Evolutionary conservation across 169 alveolate species (phyloP), one percentile per base, ranked within the genome.

Genomic region (Plasmodium reichenowi): DNA sequence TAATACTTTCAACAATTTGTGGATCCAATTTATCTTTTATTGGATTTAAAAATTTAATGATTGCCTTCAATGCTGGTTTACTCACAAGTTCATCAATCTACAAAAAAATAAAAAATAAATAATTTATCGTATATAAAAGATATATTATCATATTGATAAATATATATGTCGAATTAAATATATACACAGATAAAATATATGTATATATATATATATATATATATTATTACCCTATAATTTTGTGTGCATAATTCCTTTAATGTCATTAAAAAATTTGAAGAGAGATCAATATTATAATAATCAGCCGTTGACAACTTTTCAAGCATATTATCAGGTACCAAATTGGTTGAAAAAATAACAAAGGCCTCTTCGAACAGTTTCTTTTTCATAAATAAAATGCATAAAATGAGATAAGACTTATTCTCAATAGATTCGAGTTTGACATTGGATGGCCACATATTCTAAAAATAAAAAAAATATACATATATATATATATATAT

Each of bases 371-470:
- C 92, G 63, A 71, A 86, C 92, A 86, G 60, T 64, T 86, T 86
- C 38, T 56, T 86, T 73, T 86, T 86, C 92, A 86, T 86, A 52
- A 86, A 86, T 38, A 86, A 47, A 13, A 86, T 86, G 75, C 74
- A 48, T 24, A 59, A 26, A 63, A 86, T 43, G 15, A 86, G 75
- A 32, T 86, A 62, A 22, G 92, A 64, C 43, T 86, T 86, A 38
- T 60, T 47, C 71, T 86, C 92, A n/a, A 86, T 72, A 45, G 86
- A 70, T 26, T 72, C 92, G 8, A 86, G 50, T 59, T 86, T 86
- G 3, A 71, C 88, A 64, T 86, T 86, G 15, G 92, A 86, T 17
- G 92, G 92, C 92, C 92, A 86, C 92, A 86, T 86, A 43, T 86
- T 86, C 92, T 86, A 70, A 24, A 54, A 52, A 72, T 20, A 1